Evolutionary conservation across 805 yeast species (phyloP).

Genomic region (Yamadazyma laniorum): DNA sequence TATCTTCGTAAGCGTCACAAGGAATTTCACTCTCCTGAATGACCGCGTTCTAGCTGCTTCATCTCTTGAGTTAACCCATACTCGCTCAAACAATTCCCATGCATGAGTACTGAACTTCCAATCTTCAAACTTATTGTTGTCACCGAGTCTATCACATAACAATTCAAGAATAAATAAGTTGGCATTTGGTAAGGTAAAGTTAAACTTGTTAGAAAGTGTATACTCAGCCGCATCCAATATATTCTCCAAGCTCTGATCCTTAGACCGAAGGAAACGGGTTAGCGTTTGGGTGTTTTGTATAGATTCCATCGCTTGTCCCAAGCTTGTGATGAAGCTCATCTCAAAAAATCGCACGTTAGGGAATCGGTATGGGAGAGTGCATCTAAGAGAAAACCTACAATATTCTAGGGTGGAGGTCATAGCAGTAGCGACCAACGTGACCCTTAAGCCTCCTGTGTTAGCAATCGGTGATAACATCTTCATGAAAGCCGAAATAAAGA

Average conservation of each 20-base stretch:
- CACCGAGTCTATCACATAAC: slow-evolving; percentile 59
- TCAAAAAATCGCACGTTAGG: slow-evolving; percentile 2
- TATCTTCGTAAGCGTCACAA: slow-evolving; percentile 28
- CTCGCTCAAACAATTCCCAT: slow-evolving; percentile 50
- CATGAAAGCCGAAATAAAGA: too few relatives aligned
- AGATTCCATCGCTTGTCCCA: slow-evolving; percentile 14
- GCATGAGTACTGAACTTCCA: slow-evolving; percentile 44
- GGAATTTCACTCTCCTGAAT: slow-evolving; percentile 41
- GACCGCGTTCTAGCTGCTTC: slow-evolving; percentile 36
- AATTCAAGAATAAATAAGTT: slow-evolving; percentile 57
- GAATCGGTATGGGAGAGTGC: not conserved
- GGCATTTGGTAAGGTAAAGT: slow-evolving; percentile 53
- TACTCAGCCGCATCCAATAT: slow-evolving; percentile 33
- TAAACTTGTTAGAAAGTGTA: slow-evolving; percentile 30
- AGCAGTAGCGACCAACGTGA: too few relatives aligned
- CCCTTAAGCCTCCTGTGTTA: too few relatives aligned
- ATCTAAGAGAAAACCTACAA: not conserved
- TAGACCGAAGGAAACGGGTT: slow-evolving; percentile 59
- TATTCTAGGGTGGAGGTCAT: not conserved
- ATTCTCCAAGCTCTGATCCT: slow-evolving; percentile 41
- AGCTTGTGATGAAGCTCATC: slow-evolving; percentile 8
- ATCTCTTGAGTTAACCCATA: slow-evolving; percentile 33
- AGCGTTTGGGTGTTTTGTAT: slow-evolving; percentile 42
- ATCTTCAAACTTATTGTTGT: slow-evolving; percentile 32
- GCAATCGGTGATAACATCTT: too few relatives aligned